Evolutionary conservation across 305 asterid genomes (phyloP), one percentile per base, ranked within the genome.

Genomic region (Andrographis paniculata): DNA sequence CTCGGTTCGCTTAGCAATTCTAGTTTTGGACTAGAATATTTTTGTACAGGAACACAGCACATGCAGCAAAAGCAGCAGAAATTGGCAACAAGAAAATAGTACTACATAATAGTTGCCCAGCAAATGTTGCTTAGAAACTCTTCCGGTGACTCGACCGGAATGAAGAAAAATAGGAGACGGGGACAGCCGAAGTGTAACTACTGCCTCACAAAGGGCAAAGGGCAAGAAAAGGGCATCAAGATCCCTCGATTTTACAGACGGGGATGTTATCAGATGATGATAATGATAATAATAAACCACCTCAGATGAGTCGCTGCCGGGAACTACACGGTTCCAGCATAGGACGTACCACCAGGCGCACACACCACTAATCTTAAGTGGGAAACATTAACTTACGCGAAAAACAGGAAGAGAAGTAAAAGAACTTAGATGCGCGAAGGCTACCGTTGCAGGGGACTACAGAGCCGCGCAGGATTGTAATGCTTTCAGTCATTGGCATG

Each of bases 271-370:
- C n/a, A n/a, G n/a, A n/a, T 42, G 16, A 45, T 33, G 20, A 35
- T 36, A 13, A 31, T n/a, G 43, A 9, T 53, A 8, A 12, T 9
- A 12, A 24, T 43, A 17, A 56, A 56, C 55, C 62, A 80, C 82
- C 87, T 77, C 92, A 52, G 87, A 76, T 59, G 58, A 71, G 72
- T 57, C 77, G 54, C 49, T 35, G 11, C 66, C 70, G 61, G 40
- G 56, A 58, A 44, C 43, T 59, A 48, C 45, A 43, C 28, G 18
- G 12, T 35, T 55, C 67, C 20, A 50, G 63, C 72, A 59, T 49
- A 53, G 86, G n/a, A n/a, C n/a, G n/a, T n/a, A 68, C 79, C 52
- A 68, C 77, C 86, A 77, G 82, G 82, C 37, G 82, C 76, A 70
- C 61, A 53, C 40, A 43, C 28, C 38, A 41, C 53, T 45, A 48